These are phyloP conservation scores for Dothistroma septosporum DNA, from an alignment of 2,329 filamentous ascomycete species.

Conservation along the genomic window DNA sequence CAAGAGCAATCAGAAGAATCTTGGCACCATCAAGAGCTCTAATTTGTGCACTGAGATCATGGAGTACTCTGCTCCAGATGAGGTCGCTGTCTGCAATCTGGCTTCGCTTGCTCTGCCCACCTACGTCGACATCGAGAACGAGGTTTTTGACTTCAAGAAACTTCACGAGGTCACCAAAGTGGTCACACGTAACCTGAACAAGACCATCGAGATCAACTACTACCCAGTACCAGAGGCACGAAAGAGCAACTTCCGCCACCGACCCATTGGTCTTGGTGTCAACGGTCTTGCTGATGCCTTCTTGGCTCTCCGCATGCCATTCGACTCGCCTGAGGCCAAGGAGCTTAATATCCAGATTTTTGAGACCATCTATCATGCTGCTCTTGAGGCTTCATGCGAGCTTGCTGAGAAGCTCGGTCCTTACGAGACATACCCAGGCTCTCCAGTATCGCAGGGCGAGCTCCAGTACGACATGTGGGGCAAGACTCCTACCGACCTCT, in stretches of 20 bases:
- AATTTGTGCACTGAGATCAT: conserved; percentile 99
- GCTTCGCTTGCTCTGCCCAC: conserved; percentile 89
- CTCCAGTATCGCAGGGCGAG: conserved; percentile 88
- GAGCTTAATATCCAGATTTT: conserved; percentile 98
- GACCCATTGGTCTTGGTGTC: conserved; percentile 93
- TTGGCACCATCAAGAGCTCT: conserved; percentile 96
- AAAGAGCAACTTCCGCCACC: conserved; percentile 96
- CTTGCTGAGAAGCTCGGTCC: conserved; percentile 77
- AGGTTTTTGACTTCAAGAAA: conserved; percentile 91
- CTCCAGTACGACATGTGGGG: conserved; percentile 99
- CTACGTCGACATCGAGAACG: conserved; percentile 80
- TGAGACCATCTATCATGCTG: conserved; percentile 97
- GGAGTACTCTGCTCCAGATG: conserved; percentile 94
- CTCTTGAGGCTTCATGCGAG: conserved; percentile 81
- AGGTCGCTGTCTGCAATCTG: conserved; percentile 97
- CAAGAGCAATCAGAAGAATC: conserved; percentile 99
- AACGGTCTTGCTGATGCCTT: conserved; percentile 98
- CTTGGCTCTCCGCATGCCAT: conserved; percentile 91
- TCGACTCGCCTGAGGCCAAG: conserved; percentile 90
- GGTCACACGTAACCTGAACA: conserved; percentile 92
- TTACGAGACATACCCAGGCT: conserved; percentile 89
- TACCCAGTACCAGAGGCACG: conserved; percentile 93
- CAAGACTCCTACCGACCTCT: conserved; percentile 85
- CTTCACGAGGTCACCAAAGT: conserved; percentile 91
- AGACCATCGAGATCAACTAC: conserved; percentile 96